Evolutionary conservation across 768 basidiomycete genomes (phyloP), one percentile per base, ranked within the genome.

Genomic region (Hericium rajendrae): DNA sequence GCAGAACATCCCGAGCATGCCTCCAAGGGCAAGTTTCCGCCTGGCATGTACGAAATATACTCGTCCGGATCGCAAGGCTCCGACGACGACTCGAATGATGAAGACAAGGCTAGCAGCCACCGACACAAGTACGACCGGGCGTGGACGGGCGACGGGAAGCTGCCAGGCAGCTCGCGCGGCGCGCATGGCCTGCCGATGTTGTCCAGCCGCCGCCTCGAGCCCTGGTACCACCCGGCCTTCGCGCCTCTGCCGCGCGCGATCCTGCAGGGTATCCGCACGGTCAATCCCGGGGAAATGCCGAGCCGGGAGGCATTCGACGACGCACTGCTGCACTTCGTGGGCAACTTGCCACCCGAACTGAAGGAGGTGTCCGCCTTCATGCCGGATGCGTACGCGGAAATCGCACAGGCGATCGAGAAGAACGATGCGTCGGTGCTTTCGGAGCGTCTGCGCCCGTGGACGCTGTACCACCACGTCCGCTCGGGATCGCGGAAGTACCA

Each of bases 211-310:
- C 71, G 70, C 51, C 66, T 83, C 54, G 78, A 84, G 61, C 80
- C 82, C 4, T 87, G 86, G 86, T 67, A 62, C 51, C 77, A 84
- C 60, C 74, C 77, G 3, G 69, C 76, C 10, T 86, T 86, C 64
- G 74, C 78, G 24, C 78, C 84, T 2, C 79, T 88, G 52, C 85
- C 85, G 3, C 73, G 79, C 51, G 66, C 70, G 60, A 73, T 88
- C 57, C 64, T 78, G 61, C 70, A 85, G 67, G 69, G 79, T 63
- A 76, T 94, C 64, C 69, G 68, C 51, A 73, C 72, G 24, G 72
- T 82, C 48, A 78, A 77, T 63, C 74, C 78, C 20, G 73, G 76
- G 41, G 83, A 85, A 63, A 81, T 86, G 78, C 85, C 86, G 4
- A 72, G 70, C 48, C 75, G 82, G 39, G 71, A 71, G 24, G 71